Evolutionary conservation across 1,139 yeast genomes (phyloP).

Genomic region (Saccharomyces pastorianus): DNA sequence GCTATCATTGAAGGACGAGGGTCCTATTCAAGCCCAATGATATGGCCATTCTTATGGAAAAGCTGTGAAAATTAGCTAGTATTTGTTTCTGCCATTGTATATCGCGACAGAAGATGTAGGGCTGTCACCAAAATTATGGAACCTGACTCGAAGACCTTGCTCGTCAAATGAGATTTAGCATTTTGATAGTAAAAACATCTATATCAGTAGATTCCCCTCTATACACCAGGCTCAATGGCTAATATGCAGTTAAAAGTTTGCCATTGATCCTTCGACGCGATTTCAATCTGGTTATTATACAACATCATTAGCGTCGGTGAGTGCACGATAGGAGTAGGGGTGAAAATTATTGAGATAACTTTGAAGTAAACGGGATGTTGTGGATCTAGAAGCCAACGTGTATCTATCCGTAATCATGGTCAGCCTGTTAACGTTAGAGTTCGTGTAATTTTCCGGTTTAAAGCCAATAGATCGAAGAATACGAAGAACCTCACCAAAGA

Average conservation of each 20-base stretch:
- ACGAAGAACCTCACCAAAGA: conserved; percentile 53
- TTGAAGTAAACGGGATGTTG: conserved; percentile 32
- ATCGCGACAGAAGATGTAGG: conserved; percentile 47
- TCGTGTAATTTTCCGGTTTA: conserved; percentile 1
- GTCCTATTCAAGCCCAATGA: conserved; percentile 57
- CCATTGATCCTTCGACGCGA: conserved; percentile 42
- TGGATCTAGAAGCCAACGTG: conserved; percentile 19
- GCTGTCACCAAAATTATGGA: conserved; percentile 47
- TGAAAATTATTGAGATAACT: conserved; percentile 48
- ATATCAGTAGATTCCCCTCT: conserved; percentile 43
- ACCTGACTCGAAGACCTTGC: conserved; percentile 45
- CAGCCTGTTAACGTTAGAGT: conserved; percentile 1
- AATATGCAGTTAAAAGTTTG: conserved; percentile 46
- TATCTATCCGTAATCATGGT: conserved; percentile 10
- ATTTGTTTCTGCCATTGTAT: too few relatives aligned
- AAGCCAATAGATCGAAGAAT: conserved; percentile 24
- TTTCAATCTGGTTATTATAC: conserved; percentile 36
- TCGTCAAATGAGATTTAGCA: conserved; percentile 38
- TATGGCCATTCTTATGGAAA: conserved; percentile 59
- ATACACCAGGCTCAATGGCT: conserved; percentile 60
- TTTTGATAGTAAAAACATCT: conserved; percentile 48
- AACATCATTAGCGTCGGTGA: conserved; percentile 45
- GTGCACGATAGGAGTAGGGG: conserved; percentile 53
- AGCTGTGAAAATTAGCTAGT: conserved; percentile 55
- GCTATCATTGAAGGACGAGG: conserved; percentile 9